Percentiles rank a stretch among this genome's conserved stretches.
Conservation (phyloP, 2,329 filamentous ascomycete genomes). For the Apiospora phragmitis region DNA sequence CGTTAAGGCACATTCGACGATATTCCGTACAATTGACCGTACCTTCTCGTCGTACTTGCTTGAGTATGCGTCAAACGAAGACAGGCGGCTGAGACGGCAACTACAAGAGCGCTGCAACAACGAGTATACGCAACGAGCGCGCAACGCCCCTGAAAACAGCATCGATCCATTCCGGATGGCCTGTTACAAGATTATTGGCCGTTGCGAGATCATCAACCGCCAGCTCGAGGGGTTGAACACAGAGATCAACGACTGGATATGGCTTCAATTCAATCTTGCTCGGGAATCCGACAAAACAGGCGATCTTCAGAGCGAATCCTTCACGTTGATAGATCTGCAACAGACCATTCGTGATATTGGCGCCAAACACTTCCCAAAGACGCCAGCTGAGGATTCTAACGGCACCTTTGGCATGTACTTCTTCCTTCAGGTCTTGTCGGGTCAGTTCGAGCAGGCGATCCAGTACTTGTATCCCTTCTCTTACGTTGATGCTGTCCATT, state of each 20-base stretch:
- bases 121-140: conserved; percentile 82
- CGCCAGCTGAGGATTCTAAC: conserved; percentile 68
- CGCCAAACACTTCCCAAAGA: conserved; percentile 84
- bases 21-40: conserved; percentile 87
- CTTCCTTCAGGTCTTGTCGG: conserved; percentile 85
- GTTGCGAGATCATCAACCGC: conserved; percentile 66
- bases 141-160: conserved; percentile 81
- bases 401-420: conserved; percentile 89
- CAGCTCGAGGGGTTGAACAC: conserved; percentile 63
- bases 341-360: conserved; percentile 85
- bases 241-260: conserved; percentile 70
- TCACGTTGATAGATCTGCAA: conserved; percentile 69
- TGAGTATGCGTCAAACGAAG: conserved; percentile 75
- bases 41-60: conserved; percentile 88
- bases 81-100: conserved; percentile 75
- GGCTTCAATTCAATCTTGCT: conserved; percentile 71
- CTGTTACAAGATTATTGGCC: conserved; percentile 96
- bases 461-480: conserved; percentile 90
- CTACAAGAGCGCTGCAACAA: conserved; percentile 85
- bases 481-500: conserved; percentile 92
- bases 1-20: conserved; percentile 73
- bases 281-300: conserved; percentile 63
- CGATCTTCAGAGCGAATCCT: conserved; percentile 66
- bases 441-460: conserved; percentile 92
- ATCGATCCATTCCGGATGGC: conserved; percentile 95